Base-by-base conservation (phyloP, 2,329 filamentous ascomycete genomes). In the Claviceps humidiphila region DNA sequence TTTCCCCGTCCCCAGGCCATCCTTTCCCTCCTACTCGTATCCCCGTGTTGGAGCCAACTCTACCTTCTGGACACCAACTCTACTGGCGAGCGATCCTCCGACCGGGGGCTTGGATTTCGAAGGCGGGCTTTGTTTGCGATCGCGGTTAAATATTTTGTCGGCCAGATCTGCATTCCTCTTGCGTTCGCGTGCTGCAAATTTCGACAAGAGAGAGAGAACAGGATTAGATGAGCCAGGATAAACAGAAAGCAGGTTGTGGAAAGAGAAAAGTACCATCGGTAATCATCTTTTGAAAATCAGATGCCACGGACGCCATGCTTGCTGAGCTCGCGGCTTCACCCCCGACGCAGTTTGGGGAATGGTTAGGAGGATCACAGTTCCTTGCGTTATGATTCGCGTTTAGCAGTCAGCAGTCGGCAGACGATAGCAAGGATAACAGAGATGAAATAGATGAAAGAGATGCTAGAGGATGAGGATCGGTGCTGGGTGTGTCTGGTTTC, bases 41-140 rank as follows among this genome's bases (percentile, higher is more conserved):
- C 13, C 34, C 8, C 9, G 9, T 16, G n/a, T 13, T 20, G 17
- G 26, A 34, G 45, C 30, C 14, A 34, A 20, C 11, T 13, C 26
- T 73, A 82, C 82, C 79, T 89, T 89, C 61, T 78, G 81, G 49
- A 89, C 74, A 41, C 86, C 85, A 54, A 85, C 81, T 65, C 85
- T 78, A 67, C 82, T 86, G 52, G 85, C 80, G 49, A 89, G 76
- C 3, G 80, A 80, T 60, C 81, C 72, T 50, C 75, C 71, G 49
- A 65, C 61, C 53, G 65, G 63, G 55, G 68, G 64, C 61, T 72
- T 78, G 53, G 71, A 63, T 54, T 67, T 75, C 44, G 68, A 67
- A 6, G 77, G 76, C 41, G 82, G 75, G 61, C 77, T 84, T 50
- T 76, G 68, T 38, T 74, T 68, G 58, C 82, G 79, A 62, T 78